Conservation (phyloP, 495 filamentous ascomycete species). For the Talaromyces trachyspermus region DNA sequence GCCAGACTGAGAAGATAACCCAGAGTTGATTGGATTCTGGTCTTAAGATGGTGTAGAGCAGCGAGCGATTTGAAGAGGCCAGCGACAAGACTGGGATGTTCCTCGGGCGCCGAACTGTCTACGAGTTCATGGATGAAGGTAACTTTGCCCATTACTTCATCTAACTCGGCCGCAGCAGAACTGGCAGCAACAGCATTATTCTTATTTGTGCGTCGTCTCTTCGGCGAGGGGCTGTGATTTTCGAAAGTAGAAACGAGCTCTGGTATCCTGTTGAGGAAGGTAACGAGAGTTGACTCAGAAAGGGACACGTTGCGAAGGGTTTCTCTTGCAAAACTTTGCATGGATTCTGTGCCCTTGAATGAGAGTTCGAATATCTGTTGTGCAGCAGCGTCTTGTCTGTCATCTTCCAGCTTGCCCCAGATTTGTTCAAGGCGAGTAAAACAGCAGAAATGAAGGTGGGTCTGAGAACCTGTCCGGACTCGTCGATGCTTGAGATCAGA, state of each 20-base stretch:
- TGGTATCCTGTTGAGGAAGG: constrained; percentile 63
- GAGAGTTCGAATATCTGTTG: constrained; percentile 52
- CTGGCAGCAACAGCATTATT: constrained; percentile 42
- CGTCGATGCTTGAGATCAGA: constrained; percentile 45
- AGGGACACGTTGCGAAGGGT: constrained; percentile 61
- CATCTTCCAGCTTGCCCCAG: constrained; percentile 63
- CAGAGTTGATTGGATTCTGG: constrained; percentile 63
- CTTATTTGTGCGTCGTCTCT: constrained; percentile 68
- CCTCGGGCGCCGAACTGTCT: constrained; percentile 63
- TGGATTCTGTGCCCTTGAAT: constrained; percentile 21
- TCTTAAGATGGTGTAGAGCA: constrained; percentile 75
- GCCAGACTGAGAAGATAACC: constrained; percentile 79
- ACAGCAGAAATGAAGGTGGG: constrained; percentile 49
- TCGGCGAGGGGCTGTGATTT: constrained; percentile 57
- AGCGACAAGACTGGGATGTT: constrained; percentile 64
- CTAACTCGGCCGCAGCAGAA: constrained; percentile 44
- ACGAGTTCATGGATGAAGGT: constrained; percentile 86
- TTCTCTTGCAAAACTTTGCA: constrained; percentile 52
- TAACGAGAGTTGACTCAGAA: constrained; percentile 58
- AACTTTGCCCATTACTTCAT: constrained; percentile 57
- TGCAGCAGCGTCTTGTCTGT: constrained; percentile 51
- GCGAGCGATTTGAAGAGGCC: constrained; percentile 73
- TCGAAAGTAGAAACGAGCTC: constrained; percentile 52
- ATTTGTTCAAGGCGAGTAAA: constrained; percentile 58
- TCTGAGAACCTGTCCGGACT: constrained; percentile 36